Evolutionary conservation across 73 alveolate species (phyloP), one percentile per base, ranked within the genome.

Genomic region (Paramecium sonneborni): DNA sequence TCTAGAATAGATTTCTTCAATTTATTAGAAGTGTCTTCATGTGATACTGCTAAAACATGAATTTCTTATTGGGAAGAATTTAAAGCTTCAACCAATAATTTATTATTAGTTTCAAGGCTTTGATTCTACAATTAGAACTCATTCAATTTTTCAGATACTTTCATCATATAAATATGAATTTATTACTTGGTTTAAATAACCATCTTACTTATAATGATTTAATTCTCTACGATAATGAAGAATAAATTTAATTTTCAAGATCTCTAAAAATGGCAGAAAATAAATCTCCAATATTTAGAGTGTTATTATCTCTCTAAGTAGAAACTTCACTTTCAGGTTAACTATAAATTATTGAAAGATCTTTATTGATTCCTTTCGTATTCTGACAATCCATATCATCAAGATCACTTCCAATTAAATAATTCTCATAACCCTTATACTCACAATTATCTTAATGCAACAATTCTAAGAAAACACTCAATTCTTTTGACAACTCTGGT

Each of bases 321-420:
- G 90, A 79, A 41, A 34, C 44, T 44, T 79, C 90, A 26, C 90
- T 79, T 44, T 79, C 90, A 37, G 90, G 69, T 20, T 32, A 28
- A 79, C 90, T 79, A 44, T 79, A 79, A 3, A 79, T 79, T 10
- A 79, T 46, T 41, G 90, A 79, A 18, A 79, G 55, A 43, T 79
- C 90, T n/a, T 24, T 44, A 38, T 79, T 43, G n/a, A 39, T 79
- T 8, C 44, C 74, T 21, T 79, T 41, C 32, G 15, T 21, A 62
- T 18, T 24, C 10, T 70, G 14, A 28, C 55, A 21, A 5, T 52
- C 68, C 68, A 52, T 52, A 1, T 79, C 90, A 57, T 79, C 90
- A 6, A 79, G 32, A 39, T 79, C 90, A 20, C 90, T 62, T 2
- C 72, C 90, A 38, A 79, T 24, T 24, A 79, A 46, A 79, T 79